Evolutionary conservation across 768 basidiomycete species (phyloP), one percentile per base, ranked within the genome.

Genomic region (Neoboletus brunneissimus): DNA sequence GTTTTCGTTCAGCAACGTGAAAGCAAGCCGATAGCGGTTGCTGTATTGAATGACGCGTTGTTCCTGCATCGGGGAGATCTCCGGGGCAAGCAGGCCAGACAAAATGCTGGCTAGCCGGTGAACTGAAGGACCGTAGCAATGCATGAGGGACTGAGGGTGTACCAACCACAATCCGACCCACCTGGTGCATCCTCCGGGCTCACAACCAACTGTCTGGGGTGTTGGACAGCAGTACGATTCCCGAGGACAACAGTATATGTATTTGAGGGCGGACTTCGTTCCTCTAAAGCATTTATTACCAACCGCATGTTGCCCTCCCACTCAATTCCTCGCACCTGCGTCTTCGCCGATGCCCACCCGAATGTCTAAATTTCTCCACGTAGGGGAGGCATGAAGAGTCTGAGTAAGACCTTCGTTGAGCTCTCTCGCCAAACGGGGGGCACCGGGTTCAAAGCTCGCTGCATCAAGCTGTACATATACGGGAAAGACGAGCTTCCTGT

Each of bases 1-100:
- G 67, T 98, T 90, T 73, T 98, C 93, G 67, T 98, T 96, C 50
- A 99, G 74, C 8, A 99, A 76, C 15, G 89, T 91, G 75, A 98
- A 97, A n/a, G 92, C 85, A 15, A 98, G 80, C 42, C 93, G 87
- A 70, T 91, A 91, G 44, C 83, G 84, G 5, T 85, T 81, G 13
- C 94, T 81, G 69, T 91, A 98, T 71, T 90, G 91, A 38, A 84
- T 81, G 20, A 83, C 75, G 35, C 81, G 73, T 29, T 81, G 75
- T 27, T 78, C 76, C 51, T 77, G 73, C 51, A 81, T 78, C 31
- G 81, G 77, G 46, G 81, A 75, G n/a, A 78, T 70, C 60, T 69
- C 64, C 4, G 79, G 73, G 2, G 74, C 72, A 46, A 81, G 64
- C 51, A 86, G 58, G 65, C 77, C 53, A 56, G 63, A 65, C 37